A percentile compares a stretch with the other conserved stretches of the same genome.
phyloP scores from a whole-genome alignment of 441 rosid genomes.

The Erodium moschatum region DNA sequence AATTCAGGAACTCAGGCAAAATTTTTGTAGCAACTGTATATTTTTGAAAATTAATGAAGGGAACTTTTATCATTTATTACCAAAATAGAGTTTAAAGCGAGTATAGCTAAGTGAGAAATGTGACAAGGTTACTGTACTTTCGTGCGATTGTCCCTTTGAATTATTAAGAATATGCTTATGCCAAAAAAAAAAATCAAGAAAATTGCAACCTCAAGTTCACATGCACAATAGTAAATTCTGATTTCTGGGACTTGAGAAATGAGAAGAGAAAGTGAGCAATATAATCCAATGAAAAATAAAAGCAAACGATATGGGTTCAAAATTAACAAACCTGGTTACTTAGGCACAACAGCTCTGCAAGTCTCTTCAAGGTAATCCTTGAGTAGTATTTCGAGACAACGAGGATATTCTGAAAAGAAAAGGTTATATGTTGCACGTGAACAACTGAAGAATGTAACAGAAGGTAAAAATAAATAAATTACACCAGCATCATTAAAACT shows the following conservation, averaged over 20 bases:
- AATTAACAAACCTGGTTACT: slow-evolving; percentile 48
- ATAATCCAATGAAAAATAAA: background rate
- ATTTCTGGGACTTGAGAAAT: background rate
- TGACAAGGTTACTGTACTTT: no score
- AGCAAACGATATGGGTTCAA: background rate
- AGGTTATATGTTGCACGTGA: background rate
- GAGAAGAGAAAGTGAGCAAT: background rate
- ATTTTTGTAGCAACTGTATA: no score
- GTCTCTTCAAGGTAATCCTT: slow-evolving; percentile 73
- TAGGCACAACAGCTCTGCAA: slow-evolving; percentile 79
- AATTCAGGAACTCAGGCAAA: no score
- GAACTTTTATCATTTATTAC: no score
- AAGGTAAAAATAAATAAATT: background rate
- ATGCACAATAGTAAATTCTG: background rate
- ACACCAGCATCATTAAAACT: slow-evolving; percentile 11
- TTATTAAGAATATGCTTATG: background rate
- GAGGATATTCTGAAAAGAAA: slow-evolving; percentile 71
- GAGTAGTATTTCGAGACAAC: slow-evolving; percentile 94
- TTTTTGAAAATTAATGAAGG: no score
- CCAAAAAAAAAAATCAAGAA: background rate
- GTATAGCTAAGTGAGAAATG: no score
- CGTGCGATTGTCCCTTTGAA: no score
- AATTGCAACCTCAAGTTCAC: background rate
- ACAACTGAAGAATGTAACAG: background rate
- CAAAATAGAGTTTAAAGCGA: no score